Evolutionary conservation across 305 asterid genomes (phyloP).

Genomic region (Fraxinus greggii): DNA sequence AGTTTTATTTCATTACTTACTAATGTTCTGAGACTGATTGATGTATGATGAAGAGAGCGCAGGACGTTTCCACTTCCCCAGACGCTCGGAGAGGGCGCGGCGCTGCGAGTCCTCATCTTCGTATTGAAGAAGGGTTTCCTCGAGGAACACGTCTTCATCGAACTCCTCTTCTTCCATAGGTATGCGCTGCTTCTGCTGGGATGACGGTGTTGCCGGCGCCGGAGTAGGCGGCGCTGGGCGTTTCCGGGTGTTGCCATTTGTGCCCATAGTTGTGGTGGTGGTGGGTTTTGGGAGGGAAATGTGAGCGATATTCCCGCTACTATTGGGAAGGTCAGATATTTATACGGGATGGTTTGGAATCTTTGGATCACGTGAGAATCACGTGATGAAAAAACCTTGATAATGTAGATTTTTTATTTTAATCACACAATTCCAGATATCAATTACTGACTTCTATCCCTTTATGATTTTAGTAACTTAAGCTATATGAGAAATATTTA

Average conservation of each 20-base stretch:
- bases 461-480: too few relatives aligned
- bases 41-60: slow-evolving; percentile 48
- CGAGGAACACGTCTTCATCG: slow-evolving; percentile 85
- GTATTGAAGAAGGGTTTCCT: slow-evolving; percentile 72
- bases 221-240: slow-evolving; percentile 49
- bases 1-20: slow-evolving; percentile 37
- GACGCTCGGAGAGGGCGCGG: slow-evolving; percentile 51
- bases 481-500: background rate
- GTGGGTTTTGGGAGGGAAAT: slow-evolving; percentile 25
- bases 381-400: background rate
- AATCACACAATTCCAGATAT: background rate
- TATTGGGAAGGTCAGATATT: background rate
- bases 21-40: slow-evolving; percentile 50
- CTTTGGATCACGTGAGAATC: background rate
- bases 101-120: slow-evolving; percentile 71
- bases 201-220: slow-evolving; percentile 40
- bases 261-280: slow-evolving; percentile 39
- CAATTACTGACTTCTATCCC: background rate
- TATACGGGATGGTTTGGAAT: background rate
- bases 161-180: slow-evolving; percentile 72
- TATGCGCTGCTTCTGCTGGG: slow-evolving; percentile 59
- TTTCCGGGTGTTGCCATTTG: slow-evolving; percentile 50
- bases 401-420: too few relatives aligned
- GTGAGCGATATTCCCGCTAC: slow-evolving; percentile 45
- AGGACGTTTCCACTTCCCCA: slow-evolving; percentile 79